Base-by-base conservation (phyloP, 352 stramenopile genomes). In the Pythium brachiatum region DNA sequence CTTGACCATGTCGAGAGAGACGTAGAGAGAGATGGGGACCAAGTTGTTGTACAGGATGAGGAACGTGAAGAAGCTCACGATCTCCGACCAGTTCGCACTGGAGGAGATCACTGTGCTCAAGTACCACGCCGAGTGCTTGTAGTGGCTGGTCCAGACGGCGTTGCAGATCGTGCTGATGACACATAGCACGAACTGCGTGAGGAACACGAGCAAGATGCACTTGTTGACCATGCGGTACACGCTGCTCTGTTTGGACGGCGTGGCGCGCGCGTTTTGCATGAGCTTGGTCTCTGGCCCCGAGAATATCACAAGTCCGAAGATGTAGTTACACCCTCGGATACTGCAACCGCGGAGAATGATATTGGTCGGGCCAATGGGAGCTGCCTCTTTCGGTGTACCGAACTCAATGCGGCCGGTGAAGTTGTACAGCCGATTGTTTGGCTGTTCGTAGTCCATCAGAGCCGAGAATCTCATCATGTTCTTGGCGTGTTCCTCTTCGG, bases 1-100 rank as follows among this genome's bases (percentile, higher is more conserved):
- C 59, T 97, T 98, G 39, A 97, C 86, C 43, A 99, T 89, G 63
- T 98, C 92, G 16, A 99, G 81, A 15, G 94, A 98, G 16, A 99
- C 95, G 75, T 99, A 99, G 8, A 99, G 74, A 72, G 90, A 98
- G 46, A 99, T 91, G 25, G 97, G 97, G n/a, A 99, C 89, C 56
- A 99, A 92, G 64, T 98, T 98, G 75, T 88, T 97, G 73, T 97
- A 96, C 47, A 99, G 75, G 32, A 98, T 97, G 23, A 99, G 76
- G 68, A 98, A 99, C n/a, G 89, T 93, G 57, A 97, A 96, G 48
- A 96, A 95, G 50, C 78, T 92, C 57, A 97, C 89, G 20, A 96
- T 53, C 48, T 79, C 70, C 13, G 8, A 47, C 57, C 26, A 57
- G 27, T 13, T 67, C 54, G 1, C 67, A 64, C 1, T 55, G 57